These are phyloP conservation scores for Pholiota molesta DNA, from an alignment of 768 basidiomycete species.

Conservation along the genomic window DNA sequence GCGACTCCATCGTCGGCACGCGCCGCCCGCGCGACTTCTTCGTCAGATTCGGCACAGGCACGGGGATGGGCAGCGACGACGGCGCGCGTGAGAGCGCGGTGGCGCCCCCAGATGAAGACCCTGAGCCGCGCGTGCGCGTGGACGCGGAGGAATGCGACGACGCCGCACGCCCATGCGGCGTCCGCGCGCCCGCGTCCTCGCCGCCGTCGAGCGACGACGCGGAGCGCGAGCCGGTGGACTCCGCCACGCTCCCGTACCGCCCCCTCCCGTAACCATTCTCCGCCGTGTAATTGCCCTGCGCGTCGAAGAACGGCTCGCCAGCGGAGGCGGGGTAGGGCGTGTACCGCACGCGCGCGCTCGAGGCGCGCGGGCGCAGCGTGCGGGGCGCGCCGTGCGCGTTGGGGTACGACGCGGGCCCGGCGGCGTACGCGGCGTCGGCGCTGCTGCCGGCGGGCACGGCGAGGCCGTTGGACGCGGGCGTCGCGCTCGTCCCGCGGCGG, in stretches of 20 bases:
- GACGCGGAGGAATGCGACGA: neutral
- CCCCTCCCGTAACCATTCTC: slow-evolving; percentile 1
- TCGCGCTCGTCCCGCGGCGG: slow-evolving; percentile 15
- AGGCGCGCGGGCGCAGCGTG: slow-evolving; percentile 28
- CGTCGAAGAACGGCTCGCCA: neutral
- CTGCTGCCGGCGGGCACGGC: neutral
- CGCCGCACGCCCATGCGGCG: neutral
- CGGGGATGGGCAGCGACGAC: slow-evolving; percentile 47
- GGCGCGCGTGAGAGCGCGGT: slow-evolving; percentile 16
- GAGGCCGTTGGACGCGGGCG: neutral
- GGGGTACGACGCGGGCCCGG: slow-evolving; percentile 8
- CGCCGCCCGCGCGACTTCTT: slow-evolving; percentile 73
- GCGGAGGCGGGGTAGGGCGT: slow-evolving; percentile 24
- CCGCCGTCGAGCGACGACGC: neutral
- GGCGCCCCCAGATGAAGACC: slow-evolving; percentile 14
- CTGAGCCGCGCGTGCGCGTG: slow-evolving; percentile 4
- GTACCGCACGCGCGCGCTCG: slow-evolving; percentile 23
- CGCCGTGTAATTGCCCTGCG: slow-evolving; percentile 32
- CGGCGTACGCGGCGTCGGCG: slow-evolving; percentile 3
- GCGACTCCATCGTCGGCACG: slow-evolving; percentile 54
- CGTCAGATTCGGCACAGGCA: slow-evolving; percentile 69
- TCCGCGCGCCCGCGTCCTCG: neutral
- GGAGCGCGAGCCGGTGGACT: neutral
- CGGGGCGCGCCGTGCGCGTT: slow-evolving; percentile 20
- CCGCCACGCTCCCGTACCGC: neutral